Conservation (phyloP, 78 protist species). For the Acrasis kona region DNA sequence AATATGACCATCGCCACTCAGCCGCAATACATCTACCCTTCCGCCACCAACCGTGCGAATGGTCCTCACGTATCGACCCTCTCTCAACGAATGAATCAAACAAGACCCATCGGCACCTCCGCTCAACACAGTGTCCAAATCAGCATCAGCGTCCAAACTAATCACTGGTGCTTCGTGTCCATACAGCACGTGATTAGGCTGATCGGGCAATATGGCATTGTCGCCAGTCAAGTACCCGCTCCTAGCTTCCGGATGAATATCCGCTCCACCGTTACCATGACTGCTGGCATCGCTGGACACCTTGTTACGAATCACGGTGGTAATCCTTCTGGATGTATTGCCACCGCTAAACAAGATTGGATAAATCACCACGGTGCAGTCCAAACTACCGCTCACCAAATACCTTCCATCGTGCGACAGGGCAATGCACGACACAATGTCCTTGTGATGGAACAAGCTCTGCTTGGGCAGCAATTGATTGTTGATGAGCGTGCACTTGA, state of each 20-base stretch:
- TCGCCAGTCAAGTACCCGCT: background rate
- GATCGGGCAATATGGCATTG: no score
- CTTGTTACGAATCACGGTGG: no score
- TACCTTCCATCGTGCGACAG: background rate
- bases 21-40: background rate
- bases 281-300: no score
- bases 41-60: background rate
- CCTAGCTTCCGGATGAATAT: no score
- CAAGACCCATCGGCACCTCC: background rate
- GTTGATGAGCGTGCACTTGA: background rate
- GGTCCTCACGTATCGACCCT: background rate
- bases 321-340: no score
- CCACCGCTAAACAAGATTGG: background rate
- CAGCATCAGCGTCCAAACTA: background rate
- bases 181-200: no score
- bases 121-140: background rate
- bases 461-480: background rate
- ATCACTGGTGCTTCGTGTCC: background rate
- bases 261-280: no score
- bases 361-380: background rate
- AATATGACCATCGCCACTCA: background rate
- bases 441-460: background rate
- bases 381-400: background rate
- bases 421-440: background rate
- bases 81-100: background rate